Evolutionary conservation across 202 grass and related monocot species (phyloP).

Genomic region (Eragrostis tef): DNA sequence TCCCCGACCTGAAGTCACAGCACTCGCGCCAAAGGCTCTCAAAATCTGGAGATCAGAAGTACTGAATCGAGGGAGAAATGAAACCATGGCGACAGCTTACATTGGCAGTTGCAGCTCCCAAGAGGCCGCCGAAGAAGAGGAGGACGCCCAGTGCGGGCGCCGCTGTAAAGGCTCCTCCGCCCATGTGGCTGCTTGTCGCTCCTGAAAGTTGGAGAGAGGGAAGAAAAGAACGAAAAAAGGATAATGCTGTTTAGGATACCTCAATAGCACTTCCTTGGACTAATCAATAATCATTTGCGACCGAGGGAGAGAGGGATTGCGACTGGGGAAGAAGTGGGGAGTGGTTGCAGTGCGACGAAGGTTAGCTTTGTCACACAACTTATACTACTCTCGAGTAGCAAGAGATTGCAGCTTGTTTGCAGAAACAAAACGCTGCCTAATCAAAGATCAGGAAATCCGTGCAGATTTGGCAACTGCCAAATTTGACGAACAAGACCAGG

Average conservation of each 20-base stretch:
- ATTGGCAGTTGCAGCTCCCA: conserved; percentile 42
- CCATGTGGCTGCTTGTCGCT: conserved; percentile 26
- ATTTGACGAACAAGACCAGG: neutral
- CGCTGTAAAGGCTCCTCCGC: conserved; percentile 22
- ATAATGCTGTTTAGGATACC: conserved; percentile 28
- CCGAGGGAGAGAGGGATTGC: conserved; percentile 9
- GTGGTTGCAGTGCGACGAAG: neutral
- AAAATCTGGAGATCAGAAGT: neutral
- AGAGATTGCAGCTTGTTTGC: conserved; percentile 9
- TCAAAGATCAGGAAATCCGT: neutral
- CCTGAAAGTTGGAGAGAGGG: conserved; percentile 11
- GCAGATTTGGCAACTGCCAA: conserved; percentile 11
- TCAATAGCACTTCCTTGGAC: conserved; percentile 2
- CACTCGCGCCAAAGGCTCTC: neutral
- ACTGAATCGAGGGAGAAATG: neutral
- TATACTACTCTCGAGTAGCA: neutral
- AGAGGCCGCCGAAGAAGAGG: conserved; percentile 2
- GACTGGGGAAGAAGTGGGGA: neutral
- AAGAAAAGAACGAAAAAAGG: conserved; percentile 10
- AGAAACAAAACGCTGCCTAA: conserved; percentile 17
- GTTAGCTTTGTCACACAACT: conserved; percentile 1
- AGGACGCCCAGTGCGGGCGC: conserved; percentile 11
- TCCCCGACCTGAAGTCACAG: conserved; percentile 54
- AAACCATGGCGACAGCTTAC: conserved; percentile 23
- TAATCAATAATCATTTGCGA: neutral